Evolutionary conservation across 768 basidiomycete species (phyloP).

Genomic region (Leccinum longicurvipes): DNA sequence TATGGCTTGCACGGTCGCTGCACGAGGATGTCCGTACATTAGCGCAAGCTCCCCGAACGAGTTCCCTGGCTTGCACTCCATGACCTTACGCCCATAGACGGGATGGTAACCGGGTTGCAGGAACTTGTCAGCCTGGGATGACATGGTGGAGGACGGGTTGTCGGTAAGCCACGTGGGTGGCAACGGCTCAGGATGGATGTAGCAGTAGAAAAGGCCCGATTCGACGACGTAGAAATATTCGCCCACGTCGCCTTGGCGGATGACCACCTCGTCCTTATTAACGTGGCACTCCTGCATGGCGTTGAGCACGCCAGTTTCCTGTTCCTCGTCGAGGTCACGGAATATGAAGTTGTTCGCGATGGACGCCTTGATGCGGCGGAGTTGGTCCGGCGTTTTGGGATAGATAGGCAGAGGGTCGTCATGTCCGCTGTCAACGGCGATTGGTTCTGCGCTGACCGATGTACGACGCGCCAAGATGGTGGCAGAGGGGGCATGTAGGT

Average conservation of each 20-base stretch:
- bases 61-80: conserved; percentile 77
- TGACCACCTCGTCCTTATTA: conserved; percentile 78
- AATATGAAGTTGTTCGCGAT: conserved; percentile 92
- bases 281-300: conserved; percentile 91
- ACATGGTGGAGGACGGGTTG: conserved; percentile 34
- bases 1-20: conserved; percentile 87
- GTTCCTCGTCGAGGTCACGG: conserved; percentile 94
- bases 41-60: conserved; percentile 96
- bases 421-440: conserved; percentile 69
- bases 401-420: conserved; percentile 72
- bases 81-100: conserved; percentile 76
- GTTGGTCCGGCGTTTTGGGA: conserved; percentile 79
- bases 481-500: conserved; percentile 68
- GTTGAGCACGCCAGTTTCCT: conserved; percentile 86
- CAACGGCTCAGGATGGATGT: conserved; percentile 64
- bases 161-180: conserved; percentile 57
- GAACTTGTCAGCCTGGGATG: conserved; percentile 50
- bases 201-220: conserved; percentile 80
- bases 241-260: conserved; percentile 94
- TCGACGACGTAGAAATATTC: conserved; percentile 99
- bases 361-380: conserved; percentile 81
- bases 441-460: conserved; percentile 95
- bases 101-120: conserved; percentile 64
- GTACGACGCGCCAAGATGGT: conserved; percentile 87
- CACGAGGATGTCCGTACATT: conserved; percentile 97